Conservation (phyloP, 2,329 filamentous ascomycete genomes). For the Westerdykella aurantiaca region DNA sequence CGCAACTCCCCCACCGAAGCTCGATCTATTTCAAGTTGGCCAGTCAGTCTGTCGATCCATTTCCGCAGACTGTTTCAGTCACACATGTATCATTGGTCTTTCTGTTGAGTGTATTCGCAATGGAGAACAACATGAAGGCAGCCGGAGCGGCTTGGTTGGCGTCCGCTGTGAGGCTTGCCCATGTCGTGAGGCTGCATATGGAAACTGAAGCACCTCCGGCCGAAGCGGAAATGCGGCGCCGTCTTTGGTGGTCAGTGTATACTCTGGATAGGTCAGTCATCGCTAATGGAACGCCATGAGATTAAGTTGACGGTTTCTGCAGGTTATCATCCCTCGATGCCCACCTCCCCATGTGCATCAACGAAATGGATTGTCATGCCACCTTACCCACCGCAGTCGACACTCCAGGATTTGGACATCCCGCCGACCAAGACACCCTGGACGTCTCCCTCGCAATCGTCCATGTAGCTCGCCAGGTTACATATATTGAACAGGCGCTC, state of each 20-base stretch:
- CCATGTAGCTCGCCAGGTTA: conserved; percentile 72
- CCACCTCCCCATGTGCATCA: conserved; percentile 73
- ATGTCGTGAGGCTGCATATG: conserved; percentile 75
- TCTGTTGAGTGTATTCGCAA: conserved; percentile 70
- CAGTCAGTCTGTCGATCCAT: conserved; percentile 67
- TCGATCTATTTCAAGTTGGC: conserved; percentile 66
- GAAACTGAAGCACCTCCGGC: conserved; percentile 66
- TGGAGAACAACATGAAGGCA: conserved; percentile 80
- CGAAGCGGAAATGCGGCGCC: conserved; percentile 77
- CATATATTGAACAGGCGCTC: conserved; percentile 65
- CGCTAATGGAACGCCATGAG: not conserved
- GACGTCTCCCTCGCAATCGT: conserved; percentile 73
- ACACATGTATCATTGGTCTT: conserved; percentile 69
- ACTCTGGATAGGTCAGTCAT: conserved; percentile 67
- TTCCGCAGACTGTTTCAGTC: conserved; percentile 70
- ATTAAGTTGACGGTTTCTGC: conserved; percentile 16
- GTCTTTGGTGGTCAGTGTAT: conserved; percentile 94
- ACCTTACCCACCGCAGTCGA: conserved; percentile 63
- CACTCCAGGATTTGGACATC: conserved; percentile 23
- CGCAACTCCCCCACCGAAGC: conserved; percentile 51
- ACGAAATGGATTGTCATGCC: conserved; percentile 84
- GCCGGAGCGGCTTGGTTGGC: conserved; percentile 84
- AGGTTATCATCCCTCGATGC: conserved; percentile 72
- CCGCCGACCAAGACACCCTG: conserved; percentile 42
- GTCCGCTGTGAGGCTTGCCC: conserved; percentile 69